These are phyloP conservation scores for Termitomyces sp. DNA, from an alignment of 768 basidiomycete genomes.

Conservation along the genomic window DNA sequence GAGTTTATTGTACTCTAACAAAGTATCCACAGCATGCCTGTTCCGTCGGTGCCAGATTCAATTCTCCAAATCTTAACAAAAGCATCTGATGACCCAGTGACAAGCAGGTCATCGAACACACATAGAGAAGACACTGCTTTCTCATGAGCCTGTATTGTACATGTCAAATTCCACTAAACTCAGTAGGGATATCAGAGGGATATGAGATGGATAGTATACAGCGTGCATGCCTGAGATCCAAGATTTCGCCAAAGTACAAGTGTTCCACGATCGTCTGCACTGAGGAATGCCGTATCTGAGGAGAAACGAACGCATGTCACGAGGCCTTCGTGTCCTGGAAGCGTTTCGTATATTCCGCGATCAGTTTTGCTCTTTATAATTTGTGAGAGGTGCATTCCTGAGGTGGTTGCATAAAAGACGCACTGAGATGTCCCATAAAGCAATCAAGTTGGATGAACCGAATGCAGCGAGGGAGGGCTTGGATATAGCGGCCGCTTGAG, in stretches of 20 bases:
- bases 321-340: conserved; percentile 69
- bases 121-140: conserved; percentile 70
- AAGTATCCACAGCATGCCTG: conserved; percentile 22
- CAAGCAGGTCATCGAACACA: conserved; percentile 42
- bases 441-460: conserved; percentile 42
- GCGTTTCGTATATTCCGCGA: conserved; percentile 59
- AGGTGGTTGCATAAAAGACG: conserved; percentile 6
- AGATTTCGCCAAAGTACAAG: conserved; percentile 59
- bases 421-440: conserved; percentile 43
- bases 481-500: conserved; percentile 46
- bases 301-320: conserved; percentile 80
- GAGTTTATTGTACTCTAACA: conserved; percentile 8
- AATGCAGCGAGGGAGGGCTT: conserved; percentile 40
- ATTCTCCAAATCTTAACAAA: conserved; percentile 73
- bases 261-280: conserved; percentile 74
- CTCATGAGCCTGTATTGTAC: conserved; percentile 55
- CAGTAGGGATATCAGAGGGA: not conserved
- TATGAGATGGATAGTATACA: conserved; percentile 15
- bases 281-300: conserved; percentile 47
- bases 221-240: conserved; percentile 36
- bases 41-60: conserved; percentile 20
- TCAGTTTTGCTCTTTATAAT: conserved; percentile 41
- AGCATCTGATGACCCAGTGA: conserved; percentile 84
- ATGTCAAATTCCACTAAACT: conserved; percentile 35
- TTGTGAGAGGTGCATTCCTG: conserved; percentile 3